A percentile compares a stretch with the other conserved stretches of the same genome.
Conservation (phyloP, 2,329 filamentous ascomycete species). For the Madurella mycetomatis region DNA sequence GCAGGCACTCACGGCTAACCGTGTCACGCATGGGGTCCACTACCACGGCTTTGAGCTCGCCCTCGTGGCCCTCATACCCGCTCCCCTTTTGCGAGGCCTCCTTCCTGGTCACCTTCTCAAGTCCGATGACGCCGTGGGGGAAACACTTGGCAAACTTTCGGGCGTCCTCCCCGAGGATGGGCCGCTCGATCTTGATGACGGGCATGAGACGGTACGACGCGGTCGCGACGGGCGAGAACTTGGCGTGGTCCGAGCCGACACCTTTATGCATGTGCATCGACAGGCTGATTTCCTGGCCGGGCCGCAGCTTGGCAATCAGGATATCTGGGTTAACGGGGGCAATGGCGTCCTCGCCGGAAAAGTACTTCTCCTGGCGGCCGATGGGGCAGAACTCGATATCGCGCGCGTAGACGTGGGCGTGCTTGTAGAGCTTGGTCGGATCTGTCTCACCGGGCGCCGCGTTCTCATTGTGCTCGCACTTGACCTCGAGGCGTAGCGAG, state of each 20-base stretch:
- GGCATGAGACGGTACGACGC: constrained; percentile 90
- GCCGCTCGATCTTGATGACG: constrained; percentile 74
- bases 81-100: constrained; percentile 58
- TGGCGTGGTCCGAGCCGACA: constrained; percentile 88
- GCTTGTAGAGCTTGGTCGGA: constrained; percentile 76
- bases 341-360: constrained; percentile 65
- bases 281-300: constrained; percentile 80
- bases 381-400: constrained; percentile 73
- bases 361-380: constrained; percentile 67
- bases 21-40: constrained; percentile 88
- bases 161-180: constrained; percentile 82
- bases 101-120: constrained; percentile 65
- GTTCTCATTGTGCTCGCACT: constrained; percentile 74
- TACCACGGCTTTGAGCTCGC: constrained; percentile 84
- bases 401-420: constrained; percentile 76
- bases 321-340: constrained; percentile 84
- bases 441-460: constrained; percentile 71
- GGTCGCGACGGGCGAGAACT: constrained; percentile 94
- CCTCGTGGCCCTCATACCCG: constrained; percentile 69
- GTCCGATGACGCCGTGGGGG: constrained; percentile 76
- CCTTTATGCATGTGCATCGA: constrained; percentile 95
- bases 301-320: constrained; percentile 86
- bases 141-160: constrained; percentile 90
- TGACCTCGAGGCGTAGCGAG: constrained; percentile 68
- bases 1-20: constrained; percentile 85